Base-by-base conservation (phyloP, 352 stramenopile species). In the Phytophthora gonapodyides region DNA sequence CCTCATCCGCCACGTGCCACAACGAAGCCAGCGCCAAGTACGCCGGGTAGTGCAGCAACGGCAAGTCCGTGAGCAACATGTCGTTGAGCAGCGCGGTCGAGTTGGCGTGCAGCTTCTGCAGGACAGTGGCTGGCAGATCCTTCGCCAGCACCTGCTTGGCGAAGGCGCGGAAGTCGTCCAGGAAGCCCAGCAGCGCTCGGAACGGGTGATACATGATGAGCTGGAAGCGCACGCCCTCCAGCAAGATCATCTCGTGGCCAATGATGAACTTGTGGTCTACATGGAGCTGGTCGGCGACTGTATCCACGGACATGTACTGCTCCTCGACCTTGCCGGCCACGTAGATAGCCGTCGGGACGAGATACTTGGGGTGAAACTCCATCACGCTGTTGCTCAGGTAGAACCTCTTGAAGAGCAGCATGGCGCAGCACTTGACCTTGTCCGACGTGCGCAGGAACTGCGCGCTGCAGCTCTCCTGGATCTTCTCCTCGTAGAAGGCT, bases 131-230 rank as follows among this genome's bases (percentile, higher is more conserved):
- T 8, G 83, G 66, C 19, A 93, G 54, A 10, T 95, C 86, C n/a
- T 80, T 78, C 7, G 54, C 57, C 17, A 81, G 63, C 44, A 61
- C 71, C 11, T 84, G 71, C 60, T 94, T 96, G 34, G 69, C 65
- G 15, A 84, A 93, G 6, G 71, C 78, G 0, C 86, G 83, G 42
- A 96, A 89, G 48, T 94, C 84, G 37, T 94, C 87, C 41, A 96
- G 72, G 65, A 96, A 95, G 16, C 84, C 88, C 21, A 91, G 45
- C 11, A 95, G 62, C 11, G 87, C 58, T 38, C 88, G 88, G 64
- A 94, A 94, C 34, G 88, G 88, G 50, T 96, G 84, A 54, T 94
- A 95, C 82, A 95, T 93, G 61, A 94, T 91, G 4, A 97, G 73
- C 63, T 97, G 85, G 57, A 97, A 97, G 42, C 87, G 85, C 47